phyloP scores from a whole-genome alignment of 495 filamentous ascomycete genomes.

The Tuber brumale region DNA sequence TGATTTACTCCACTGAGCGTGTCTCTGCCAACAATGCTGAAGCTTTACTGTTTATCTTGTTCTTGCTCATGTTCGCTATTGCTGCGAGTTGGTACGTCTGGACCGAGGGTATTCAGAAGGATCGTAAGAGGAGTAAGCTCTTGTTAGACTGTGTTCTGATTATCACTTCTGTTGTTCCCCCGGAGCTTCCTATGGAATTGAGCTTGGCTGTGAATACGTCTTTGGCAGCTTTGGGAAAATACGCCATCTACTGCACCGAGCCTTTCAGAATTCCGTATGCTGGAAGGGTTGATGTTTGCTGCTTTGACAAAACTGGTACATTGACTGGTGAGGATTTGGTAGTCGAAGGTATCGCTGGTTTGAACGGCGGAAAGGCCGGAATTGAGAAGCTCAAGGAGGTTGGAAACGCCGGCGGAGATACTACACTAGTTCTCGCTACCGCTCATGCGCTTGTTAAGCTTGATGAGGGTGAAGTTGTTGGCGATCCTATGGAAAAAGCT shows the following conservation, averaged over 20 bases:
- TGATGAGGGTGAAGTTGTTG: conserved; percentile 94
- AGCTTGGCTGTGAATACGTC: conserved; percentile 98
- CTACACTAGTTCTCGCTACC: conserved; percentile 87
- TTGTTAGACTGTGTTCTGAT: conserved; percentile 96
- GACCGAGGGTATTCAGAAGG: conserved; percentile 86
- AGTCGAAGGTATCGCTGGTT: conserved; percentile 92
- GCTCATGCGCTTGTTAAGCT: conserved; percentile 93
- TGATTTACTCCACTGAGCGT: conserved; percentile 99
- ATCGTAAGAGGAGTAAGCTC: conserved; percentile 94
- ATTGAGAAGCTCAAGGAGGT: conserved; percentile 33
- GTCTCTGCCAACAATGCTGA: conserved; percentile 96
- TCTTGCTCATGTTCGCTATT: conserved; percentile 90
- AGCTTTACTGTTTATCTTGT: conserved; percentile 91
- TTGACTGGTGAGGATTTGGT: conserved; percentile 95
- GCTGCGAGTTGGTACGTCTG: conserved; percentile 99
- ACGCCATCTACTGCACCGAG: conserved; percentile 97
- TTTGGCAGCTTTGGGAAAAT: conserved; percentile 86
- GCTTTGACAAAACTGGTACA: conserved; percentile 98
- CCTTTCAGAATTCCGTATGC: conserved; percentile 98
- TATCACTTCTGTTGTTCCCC: conserved; percentile 92
- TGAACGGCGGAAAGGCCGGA: conserved; percentile 67
- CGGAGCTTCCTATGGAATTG: conserved; percentile 96
- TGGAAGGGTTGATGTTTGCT: conserved; percentile 90
- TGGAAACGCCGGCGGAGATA: conserved; percentile 58
- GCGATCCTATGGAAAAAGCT: conserved; percentile 98